Conservation (phyloP, 75 land plant species). For the Selaginella moellendorffii region DNA sequence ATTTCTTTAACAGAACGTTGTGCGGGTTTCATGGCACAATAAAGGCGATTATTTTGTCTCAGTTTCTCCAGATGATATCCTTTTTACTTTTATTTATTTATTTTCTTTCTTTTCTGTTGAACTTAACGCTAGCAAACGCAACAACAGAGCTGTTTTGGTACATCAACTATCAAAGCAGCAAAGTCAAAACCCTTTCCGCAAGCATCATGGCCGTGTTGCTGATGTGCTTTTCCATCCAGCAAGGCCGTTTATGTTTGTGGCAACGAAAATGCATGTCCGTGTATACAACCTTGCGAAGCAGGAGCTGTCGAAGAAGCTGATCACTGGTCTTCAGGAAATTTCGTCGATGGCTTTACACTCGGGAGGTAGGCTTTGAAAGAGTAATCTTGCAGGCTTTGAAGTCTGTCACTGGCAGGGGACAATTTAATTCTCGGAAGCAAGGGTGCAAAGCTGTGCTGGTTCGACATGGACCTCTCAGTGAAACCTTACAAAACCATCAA, state of each 20-base stretch:
- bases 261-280: slow-evolving; percentile 78
- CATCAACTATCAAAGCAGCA: slow-evolving; percentile 89
- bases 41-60: slow-evolving; percentile 92
- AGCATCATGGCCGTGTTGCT: slow-evolving; percentile 71
- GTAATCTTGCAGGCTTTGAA: background rate
- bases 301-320: slow-evolving; percentile 68
- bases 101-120: background rate
- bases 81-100: too few species aligned
- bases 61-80: slow-evolving; percentile 95
- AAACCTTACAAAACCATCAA: slow-evolving; percentile 59
- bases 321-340: slow-evolving; percentile 67
- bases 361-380: slow-evolving; percentile 34
- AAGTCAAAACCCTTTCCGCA: slow-evolving; percentile 64
- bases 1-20: slow-evolving; percentile 45
- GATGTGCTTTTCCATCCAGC: slow-evolving; percentile 69
- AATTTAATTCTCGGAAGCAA: slow-evolving; percentile 75
- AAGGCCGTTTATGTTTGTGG: slow-evolving; percentile 54
- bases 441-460: slow-evolving; percentile 89
- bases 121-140: slow-evolving; percentile 51
- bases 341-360: slow-evolving; percentile 91
- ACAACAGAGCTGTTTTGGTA: slow-evolving; percentile 67
- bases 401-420: slow-evolving; percentile 42
- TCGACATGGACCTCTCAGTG: slow-evolving; percentile 90
- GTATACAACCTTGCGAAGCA: slow-evolving; percentile 74
- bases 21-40: slow-evolving; percentile 76